Evolutionary conservation across 2,329 filamentous ascomycete genomes (phyloP), one percentile per base, ranked within the genome.

Genomic region (Diplodia scrobiculata): DNA sequence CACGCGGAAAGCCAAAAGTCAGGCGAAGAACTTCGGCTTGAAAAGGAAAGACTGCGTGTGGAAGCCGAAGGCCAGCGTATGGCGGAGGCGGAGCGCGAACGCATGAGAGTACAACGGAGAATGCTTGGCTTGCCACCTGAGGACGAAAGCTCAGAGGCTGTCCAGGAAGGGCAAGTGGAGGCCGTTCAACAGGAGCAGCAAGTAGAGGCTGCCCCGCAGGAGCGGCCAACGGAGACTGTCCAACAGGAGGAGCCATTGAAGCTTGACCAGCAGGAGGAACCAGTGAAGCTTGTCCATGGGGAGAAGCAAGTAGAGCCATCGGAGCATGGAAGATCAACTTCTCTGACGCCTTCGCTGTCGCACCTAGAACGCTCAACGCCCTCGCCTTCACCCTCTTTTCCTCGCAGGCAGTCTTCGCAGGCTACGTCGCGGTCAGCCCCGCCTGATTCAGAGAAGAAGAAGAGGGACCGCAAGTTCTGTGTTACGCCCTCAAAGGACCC

Each of bases 391-490:
- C 19, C 21, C 36, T 14, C 53, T 10, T 3, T 2, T 19, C 41
- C 17, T 10, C 41, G 41, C 41, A 45, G 17, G 19, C 17, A 45
- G 17, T 19, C 41, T 9, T 63, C 67, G 11, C 36, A 29, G 47
- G 63, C 7, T 25, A 59, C 3, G 65, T 69, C 60, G 68, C 69
- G 19, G 70, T 73, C 32, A 66, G 67, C 2, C 70, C 71, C 47
- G 72, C 72, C 0, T 66, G 72, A n/a, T 55, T 69, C n/a, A 3
- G 41, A 25, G 14, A 62, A 62, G 58, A 48, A 48, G 27, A 62
- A 62, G 29, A 69, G 62, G 36, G 83, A 89, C 60, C 85, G 86
- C 67, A 94, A 91, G 72, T 97, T 97, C 76, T 95, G 92, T 78
- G 87, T 88, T 71, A 78, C 94, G 2, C 91, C 85, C 0, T 79